Percentiles rank a stretch among this genome's conserved stretches.
phyloP scores from a whole-genome alignment of 139 green algal species.

The Tetraselmis chui region DNA sequence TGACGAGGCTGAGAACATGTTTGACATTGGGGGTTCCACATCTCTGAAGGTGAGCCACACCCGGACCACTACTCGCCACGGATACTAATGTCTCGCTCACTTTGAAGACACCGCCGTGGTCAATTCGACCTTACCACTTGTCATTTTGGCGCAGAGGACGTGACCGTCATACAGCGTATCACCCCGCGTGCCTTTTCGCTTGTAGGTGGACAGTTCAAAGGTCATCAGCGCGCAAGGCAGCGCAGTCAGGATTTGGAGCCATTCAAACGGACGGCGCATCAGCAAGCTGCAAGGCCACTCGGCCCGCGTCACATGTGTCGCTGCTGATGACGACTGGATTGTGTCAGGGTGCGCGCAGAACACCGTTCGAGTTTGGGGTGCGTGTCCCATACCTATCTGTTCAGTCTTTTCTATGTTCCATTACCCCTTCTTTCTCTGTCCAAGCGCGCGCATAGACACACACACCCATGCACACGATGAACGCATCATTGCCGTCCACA shows the following conservation, averaged over 20 bases:
- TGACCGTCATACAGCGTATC: too few species aligned
- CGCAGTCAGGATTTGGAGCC: conserved; percentile 35
- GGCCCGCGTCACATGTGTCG: conserved; percentile 28
- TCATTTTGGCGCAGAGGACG: too few species aligned
- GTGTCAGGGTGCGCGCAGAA: conserved; percentile 28
- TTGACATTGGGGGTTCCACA: conserved; percentile 20
- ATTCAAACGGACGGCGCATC: conserved; percentile 34
- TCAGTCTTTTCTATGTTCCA: too few species aligned
- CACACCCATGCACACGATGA: too few species aligned
- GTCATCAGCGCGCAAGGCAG: conserved; percentile 29
- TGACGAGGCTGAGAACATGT: conserved; percentile 26
- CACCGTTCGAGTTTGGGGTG: neutral
- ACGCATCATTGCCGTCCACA: too few species aligned
- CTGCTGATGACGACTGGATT: conserved; percentile 36
- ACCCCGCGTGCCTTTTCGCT: neutral
- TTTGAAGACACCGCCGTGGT: neutral
- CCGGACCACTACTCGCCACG: too few species aligned
- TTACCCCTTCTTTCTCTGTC: too few species aligned
- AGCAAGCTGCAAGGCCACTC: conserved; percentile 31
- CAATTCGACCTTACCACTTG: too few species aligned
- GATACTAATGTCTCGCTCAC: neutral
- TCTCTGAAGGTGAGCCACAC: conserved; percentile 6
- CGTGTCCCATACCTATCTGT: too few species aligned
- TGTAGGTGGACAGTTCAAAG: conserved; percentile 40
- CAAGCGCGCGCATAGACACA: too few species aligned